Evolutionary conservation across 2,329 filamentous ascomycete species (phyloP).

Genomic region (Hysterium pulicare): DNA sequence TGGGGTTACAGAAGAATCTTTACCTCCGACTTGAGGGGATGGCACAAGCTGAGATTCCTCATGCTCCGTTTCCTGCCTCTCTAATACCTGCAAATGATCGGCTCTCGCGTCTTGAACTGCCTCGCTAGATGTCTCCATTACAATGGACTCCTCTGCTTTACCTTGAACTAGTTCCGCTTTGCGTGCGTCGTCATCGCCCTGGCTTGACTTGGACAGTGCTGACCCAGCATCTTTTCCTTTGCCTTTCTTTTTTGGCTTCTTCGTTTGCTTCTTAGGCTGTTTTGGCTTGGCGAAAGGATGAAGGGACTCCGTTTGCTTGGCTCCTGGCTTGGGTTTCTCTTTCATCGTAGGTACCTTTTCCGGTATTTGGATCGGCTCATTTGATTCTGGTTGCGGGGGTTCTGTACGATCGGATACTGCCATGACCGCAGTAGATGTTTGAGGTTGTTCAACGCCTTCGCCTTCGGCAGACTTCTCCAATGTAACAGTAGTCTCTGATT

Average conservation of each 20-base stretch:
- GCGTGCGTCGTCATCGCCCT: background rate
- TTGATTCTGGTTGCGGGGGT: background rate
- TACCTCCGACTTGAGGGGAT: background rate
- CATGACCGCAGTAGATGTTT: background rate
- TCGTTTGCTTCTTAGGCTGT: slow-evolving; percentile 29
- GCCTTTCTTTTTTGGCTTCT: slow-evolving; percentile 29
- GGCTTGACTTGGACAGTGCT: slow-evolving; percentile 9
- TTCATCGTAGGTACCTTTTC: slow-evolving; percentile 4
- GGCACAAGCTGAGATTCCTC: background rate
- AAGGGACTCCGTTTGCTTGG: slow-evolving; percentile 27
- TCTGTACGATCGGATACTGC: background rate
- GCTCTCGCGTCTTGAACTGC: background rate
- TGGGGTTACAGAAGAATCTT: background rate
- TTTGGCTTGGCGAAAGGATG: slow-evolving; percentile 28
- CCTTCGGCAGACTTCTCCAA: background rate
- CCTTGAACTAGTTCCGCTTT: background rate
- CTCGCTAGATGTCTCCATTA: background rate
- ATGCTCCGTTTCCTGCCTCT: background rate
- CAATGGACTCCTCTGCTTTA: background rate
- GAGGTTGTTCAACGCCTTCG: background rate
- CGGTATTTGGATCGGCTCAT: background rate
- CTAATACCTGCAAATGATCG: background rate
- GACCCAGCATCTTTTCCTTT: slow-evolving; percentile 19
- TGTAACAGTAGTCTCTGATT: background rate
- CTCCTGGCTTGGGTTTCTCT: slow-evolving; percentile 17